Evolutionary conservation across 805 yeast genomes (phyloP).

Genomic region (Candida ponderosae): DNA sequence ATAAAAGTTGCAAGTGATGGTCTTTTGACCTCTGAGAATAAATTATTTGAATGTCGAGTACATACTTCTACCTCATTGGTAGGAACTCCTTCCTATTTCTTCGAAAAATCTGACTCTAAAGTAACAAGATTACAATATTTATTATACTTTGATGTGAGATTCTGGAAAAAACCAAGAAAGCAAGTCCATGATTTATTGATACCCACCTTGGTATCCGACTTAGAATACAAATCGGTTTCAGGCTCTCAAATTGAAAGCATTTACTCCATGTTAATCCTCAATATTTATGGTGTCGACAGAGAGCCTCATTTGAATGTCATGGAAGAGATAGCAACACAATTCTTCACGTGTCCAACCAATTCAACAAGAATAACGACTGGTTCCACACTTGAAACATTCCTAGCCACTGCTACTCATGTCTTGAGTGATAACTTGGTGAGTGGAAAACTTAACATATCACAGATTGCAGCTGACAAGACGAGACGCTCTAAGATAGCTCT

Average conservation of each 20-base stretch:
- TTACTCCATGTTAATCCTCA: constrained; percentile 41
- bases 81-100: too few species aligned
- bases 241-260: constrained; percentile 47
- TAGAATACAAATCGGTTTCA: constrained; percentile 37
- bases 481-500: neutral
- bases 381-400: too few species aligned
- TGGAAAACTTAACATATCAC: too few species aligned
- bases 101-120: too few species aligned
- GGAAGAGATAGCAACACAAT: constrained; percentile 69
- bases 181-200: constrained; percentile 39
- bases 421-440: too few species aligned
- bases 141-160: constrained; percentile 51
- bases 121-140: constrained; percentile 50
- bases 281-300: constrained; percentile 58
- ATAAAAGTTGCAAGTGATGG: too few species aligned
- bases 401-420: too few species aligned
- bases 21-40: too few species aligned
- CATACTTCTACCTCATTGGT: too few species aligned
- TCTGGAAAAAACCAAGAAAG: constrained; percentile 43
- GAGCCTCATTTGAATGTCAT: constrained; percentile 82
- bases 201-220: constrained; percentile 48
- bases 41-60: too few species aligned
- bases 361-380: constrained; percentile 42
- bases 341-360: constrained; percentile 84
- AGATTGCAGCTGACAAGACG: too few species aligned